Evolutionary conservation across 73 alveolate species (phyloP).

Genomic region (Effrenium voratum): DNA sequence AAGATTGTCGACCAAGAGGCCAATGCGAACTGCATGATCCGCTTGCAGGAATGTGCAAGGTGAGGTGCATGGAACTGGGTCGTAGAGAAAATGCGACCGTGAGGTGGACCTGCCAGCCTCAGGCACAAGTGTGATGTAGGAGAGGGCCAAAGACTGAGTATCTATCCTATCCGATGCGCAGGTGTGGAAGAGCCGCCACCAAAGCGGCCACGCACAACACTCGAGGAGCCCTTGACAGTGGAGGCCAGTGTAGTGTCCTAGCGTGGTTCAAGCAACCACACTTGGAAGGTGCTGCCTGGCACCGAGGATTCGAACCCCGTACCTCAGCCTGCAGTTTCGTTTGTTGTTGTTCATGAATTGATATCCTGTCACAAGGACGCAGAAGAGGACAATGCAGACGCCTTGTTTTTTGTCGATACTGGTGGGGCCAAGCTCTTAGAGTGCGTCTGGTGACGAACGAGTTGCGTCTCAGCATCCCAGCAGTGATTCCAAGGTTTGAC

Average conservation of each 20-base stretch:
- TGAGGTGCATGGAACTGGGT: no score
- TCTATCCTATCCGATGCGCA: no score
- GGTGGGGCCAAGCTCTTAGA: background rate
- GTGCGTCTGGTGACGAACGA: background rate
- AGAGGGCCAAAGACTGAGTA: no score
- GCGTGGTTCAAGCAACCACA: background rate
- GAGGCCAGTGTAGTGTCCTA: background rate
- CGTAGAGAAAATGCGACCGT: no score
- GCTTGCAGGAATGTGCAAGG: no score
- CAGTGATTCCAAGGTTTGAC: background rate
- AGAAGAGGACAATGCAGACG: background rate
- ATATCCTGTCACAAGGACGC: background rate
- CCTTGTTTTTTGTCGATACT: slow-evolving; percentile 77
- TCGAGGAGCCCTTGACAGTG: slow-evolving; percentile 18
- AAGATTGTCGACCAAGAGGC: slow-evolving; percentile 51
- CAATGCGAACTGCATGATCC: no score
- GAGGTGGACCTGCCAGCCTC: no score
- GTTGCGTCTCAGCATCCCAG: background rate
- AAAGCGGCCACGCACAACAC: background rate
- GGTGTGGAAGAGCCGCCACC: slow-evolving; percentile 15
- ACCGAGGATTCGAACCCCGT: background rate
- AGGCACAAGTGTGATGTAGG: no score
- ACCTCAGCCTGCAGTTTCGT: no score
- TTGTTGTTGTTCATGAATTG: background rate
- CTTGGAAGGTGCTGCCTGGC: slow-evolving; percentile 16